Evolutionary conservation across 2,329 filamentous ascomycete species (phyloP), one percentile per base, ranked within the genome.

Genomic region (Stachybotrys chartarum): DNA sequence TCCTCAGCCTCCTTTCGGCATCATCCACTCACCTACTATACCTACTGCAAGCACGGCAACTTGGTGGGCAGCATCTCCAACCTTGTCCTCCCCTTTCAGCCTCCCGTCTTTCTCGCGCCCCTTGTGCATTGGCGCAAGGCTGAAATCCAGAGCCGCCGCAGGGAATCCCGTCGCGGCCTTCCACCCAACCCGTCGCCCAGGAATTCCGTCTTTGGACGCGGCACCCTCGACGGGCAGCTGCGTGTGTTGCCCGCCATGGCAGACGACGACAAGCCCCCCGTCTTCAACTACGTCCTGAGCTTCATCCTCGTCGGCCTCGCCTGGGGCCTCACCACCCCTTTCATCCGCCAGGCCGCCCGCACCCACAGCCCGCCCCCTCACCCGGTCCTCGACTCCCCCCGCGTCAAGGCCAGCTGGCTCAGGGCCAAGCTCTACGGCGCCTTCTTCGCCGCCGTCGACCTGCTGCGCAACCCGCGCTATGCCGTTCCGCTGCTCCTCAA

Each of bases 321-420:
- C 62, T 97, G 93, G 93, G 93, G 92, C 53, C 84, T 96, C 63
- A 96, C 91, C 1, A 96, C 91, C 18, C 87, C 87, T 55, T 97
- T 97, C 76, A 96, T 97, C 78, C 87, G 92, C 30, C 83, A 84
- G 59, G 93, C 93, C 10, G 92, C 93, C 2, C 81, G 87, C 51
- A 80, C 85, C 58, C 91, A 94, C 74, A 82, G 78, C 54, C 85
- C 86, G 3, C 78, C 83, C 1, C 61, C 78, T 1, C 85, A 86
- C 62, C 75, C 82, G 3, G 63, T 81, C 18, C 75, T 87, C 39
- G 72, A 78, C 47, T 67, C 75, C 12, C 73, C 77, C 6, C 74
- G 76, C 24, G 75, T 86, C 57, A 68, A 70, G 60, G 73, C 72
- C 49, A 85, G 84, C 55, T 85, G 81, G 79, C 53, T 90, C 14